Evolutionary conservation across 2,329 filamentous ascomycete species (phyloP).

Genomic region (Colletotrichum theobromicola): DNA sequence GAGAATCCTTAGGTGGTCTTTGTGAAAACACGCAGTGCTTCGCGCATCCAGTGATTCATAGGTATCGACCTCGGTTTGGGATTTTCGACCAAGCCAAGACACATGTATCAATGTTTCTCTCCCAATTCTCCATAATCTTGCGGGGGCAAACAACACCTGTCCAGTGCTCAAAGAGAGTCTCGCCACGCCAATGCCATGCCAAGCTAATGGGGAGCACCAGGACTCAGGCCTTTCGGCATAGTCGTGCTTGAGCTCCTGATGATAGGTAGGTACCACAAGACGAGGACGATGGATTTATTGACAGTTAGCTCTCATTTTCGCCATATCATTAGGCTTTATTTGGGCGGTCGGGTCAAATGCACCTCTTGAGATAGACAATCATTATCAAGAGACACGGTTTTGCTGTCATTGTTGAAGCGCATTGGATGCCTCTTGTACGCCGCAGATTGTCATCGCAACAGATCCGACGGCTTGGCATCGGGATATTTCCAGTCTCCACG

Average conservation of each 20-base stretch:
- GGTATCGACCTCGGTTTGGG: neutral
- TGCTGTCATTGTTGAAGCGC: neutral
- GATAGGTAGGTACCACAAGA: neutral
- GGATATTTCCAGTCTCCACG: neutral
- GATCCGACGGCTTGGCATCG: neutral
- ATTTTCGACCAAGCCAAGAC: neutral
- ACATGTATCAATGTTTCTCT: neutral
- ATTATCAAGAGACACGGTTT: neutral
- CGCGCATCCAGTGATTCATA: neutral
- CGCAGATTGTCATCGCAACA: neutral
- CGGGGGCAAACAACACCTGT: neutral
- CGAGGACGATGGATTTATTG: neutral
- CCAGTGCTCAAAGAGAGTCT: neutral
- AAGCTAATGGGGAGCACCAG: neutral
- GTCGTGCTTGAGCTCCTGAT: neutral
- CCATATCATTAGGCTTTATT: neutral
- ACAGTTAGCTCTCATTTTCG: neutral
- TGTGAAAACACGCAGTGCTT: neutral
- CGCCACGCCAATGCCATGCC: neutral
- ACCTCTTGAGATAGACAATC: neutral
- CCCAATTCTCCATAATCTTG: neutral
- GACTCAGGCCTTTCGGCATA: neutral
- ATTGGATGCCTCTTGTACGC: neutral
- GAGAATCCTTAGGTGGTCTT: too few species aligned
- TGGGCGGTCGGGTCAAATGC: neutral